A percentile compares a stretch with the other conserved stretches of the same genome.
phyloP scores from a whole-genome alignment of 306 rosid species.

The Albizia julibrissin region DNA sequence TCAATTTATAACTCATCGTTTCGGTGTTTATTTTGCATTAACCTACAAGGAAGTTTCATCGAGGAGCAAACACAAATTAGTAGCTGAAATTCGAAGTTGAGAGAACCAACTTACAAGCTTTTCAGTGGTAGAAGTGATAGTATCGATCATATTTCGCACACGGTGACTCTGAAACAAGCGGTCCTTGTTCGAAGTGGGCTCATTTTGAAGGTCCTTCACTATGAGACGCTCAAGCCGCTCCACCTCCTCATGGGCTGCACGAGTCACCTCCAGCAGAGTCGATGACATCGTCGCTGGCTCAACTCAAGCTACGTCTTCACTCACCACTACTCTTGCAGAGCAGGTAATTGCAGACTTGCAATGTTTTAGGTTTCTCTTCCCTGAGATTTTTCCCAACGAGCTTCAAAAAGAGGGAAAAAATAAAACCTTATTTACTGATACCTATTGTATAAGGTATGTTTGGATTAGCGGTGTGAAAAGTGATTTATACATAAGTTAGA shows the following conservation, averaged over 20 bases:
- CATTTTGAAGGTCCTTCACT: slow-evolving; percentile 91
- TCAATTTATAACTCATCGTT: neutral
- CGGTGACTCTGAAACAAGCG: slow-evolving; percentile 94
- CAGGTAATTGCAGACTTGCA: neutral
- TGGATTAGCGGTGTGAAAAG: too few species aligned
- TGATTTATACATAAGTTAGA: too few species aligned
- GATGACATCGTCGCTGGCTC: slow-evolving; percentile 74
- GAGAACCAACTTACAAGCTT: slow-evolving; percentile 51
- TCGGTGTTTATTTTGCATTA: neutral
- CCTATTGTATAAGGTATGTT: too few species aligned
- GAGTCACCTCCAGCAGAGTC: slow-evolving; percentile 89
- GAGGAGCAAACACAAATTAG: neutral
- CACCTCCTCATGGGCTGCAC: slow-evolving; percentile 91
- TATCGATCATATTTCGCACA: slow-evolving; percentile 77
- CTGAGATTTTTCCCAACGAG: neutral
- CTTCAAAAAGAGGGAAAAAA: neutral
- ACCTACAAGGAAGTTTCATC: too few species aligned
- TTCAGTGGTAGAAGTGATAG: slow-evolving; percentile 63
- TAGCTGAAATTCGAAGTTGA: neutral
- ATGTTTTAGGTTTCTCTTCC: slow-evolving; percentile 1
- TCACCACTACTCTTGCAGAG: neutral
- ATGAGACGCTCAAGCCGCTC: slow-evolving; percentile 86
- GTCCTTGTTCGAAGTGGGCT: slow-evolving; percentile 59
- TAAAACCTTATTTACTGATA: too few species aligned
- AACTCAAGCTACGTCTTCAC: slow-evolving; percentile 7